Evolutionary conservation across 129 eudicot species (phyloP).

Genomic region (Apium graveolens): DNA sequence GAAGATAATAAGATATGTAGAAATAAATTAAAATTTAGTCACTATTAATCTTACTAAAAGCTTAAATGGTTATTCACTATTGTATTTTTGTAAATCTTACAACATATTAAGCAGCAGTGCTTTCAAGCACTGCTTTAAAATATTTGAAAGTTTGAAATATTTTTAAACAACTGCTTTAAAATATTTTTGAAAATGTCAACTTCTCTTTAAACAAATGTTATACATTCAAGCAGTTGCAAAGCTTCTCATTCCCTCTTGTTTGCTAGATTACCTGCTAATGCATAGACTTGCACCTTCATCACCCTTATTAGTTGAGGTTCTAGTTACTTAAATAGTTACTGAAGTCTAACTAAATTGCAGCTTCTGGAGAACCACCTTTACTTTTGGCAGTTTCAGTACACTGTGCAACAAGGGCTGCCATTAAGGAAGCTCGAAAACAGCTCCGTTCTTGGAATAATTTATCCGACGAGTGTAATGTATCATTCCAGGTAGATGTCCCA

Average conservation of each 20-base stretch:
- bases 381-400: constrained; percentile 79
- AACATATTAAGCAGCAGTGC: too few relatives aligned
- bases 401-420: constrained; percentile 90
- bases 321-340: background rate
- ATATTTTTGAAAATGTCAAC: background rate
- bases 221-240: background rate
- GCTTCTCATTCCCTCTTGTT: background rate
- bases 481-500: constrained; percentile 74
- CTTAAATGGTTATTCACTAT: too few relatives aligned
- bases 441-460: constrained; percentile 48
- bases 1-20: too few relatives aligned
- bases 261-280: background rate
- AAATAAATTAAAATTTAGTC: background rate
- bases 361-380: constrained; percentile 92
- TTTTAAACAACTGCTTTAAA: too few relatives aligned
- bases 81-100: too few relatives aligned
- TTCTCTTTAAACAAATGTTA: too few relatives aligned
- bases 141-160: too few relatives aligned
- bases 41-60: background rate
- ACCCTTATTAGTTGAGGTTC: too few relatives aligned
- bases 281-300: background rate
- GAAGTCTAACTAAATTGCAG: constrained; percentile 14
- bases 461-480: constrained; percentile 22
- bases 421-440: constrained; percentile 72
- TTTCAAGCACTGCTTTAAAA: too few relatives aligned